Evolutionary conservation across 2,329 filamentous ascomycete species (phyloP).

Genomic region (Xylariaceae sp.): DNA sequence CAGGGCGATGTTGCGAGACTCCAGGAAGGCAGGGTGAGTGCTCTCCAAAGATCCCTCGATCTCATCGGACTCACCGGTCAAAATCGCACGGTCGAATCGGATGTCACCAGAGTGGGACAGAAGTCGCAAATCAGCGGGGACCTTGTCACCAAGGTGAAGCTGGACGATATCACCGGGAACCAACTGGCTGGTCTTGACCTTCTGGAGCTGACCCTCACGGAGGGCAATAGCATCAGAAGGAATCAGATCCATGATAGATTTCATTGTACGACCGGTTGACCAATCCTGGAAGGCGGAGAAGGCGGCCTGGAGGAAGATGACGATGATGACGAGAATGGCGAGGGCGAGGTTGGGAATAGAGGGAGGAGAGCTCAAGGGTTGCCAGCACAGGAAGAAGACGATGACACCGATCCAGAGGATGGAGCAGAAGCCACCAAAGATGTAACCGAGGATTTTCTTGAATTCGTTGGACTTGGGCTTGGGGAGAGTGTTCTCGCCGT

Average conservation of each 20-base stretch:
- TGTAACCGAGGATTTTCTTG: not conserved
- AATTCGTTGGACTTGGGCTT: not conserved
- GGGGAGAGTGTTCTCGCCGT: not conserved
- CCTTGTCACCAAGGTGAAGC: slow-evolving; percentile 1
- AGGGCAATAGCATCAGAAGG: not conserved
- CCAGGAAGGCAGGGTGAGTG: not conserved
- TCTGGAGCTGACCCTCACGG: not conserved
- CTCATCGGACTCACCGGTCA: slow-evolving; percentile 3
- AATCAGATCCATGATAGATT: not conserved
- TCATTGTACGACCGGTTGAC: not conserved
- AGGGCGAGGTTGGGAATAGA: not conserved
- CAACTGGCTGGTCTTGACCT: not conserved
- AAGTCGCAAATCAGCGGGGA: slow-evolving; percentile 1
- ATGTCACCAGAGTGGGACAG: not conserved
- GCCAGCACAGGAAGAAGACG: not conserved
- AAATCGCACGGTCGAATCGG: not conserved
- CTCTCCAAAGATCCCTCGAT: not conserved
- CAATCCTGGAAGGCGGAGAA: not conserved
- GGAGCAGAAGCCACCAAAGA: not conserved
- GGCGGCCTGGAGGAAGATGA: not conserved
- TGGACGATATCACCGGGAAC: slow-evolving; percentile 2
- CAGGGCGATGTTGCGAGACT: not conserved
- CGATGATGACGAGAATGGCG: slow-evolving; percentile 1
- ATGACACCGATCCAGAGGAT: not conserved
- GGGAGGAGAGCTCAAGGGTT: not conserved